Base-by-base conservation (phyloP, 2,329 filamentous ascomycete genomes). In the Hirsutella rhossiliensis region DNA sequence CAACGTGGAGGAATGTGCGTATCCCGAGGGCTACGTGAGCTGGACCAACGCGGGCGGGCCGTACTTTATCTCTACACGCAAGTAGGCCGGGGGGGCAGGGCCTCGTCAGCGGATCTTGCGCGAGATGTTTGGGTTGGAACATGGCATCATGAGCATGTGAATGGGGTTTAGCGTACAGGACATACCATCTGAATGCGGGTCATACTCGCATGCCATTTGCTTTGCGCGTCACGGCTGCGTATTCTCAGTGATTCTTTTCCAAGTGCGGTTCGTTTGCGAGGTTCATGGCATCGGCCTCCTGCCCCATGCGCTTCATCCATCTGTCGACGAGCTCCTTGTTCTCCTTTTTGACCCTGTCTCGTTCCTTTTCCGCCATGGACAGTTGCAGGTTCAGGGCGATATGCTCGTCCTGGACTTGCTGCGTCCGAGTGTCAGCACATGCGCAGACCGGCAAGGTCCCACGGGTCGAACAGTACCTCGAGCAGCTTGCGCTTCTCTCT, bases 331-430 rank as follows among this genome's bases (percentile, higher is more conserved):
- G 71, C 52, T 95, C 85, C 57, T 86, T 81, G 58, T 97, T 97
- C 61, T 97, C 92, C 47, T 72, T 74, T 58, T 80, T 77, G 49
- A 94, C 68, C 62, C 79, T 81, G 58, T 82, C 79, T 27, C 76
- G 72, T 56, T 80, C 78, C 59, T 89, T 77, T 60, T 94, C 88
- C 3, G 83, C 81, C 69, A 96, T 78, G 53, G 92, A 88, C 38
- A 96, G 72, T 62, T 97, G 85, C 51, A 97, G 71, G 52, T 89
- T 89, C 40, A 96, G 66, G 1, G 87, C 82, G 42, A 94, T 81
- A 63, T 95, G 82, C 62, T 98, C 92, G 63, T 96, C 89, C 65
- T 97, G 90, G 43, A 95, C 82, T 56, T 90, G 77, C 75, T 83
- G 54, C 12, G 23, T 27, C 27, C 6, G 40, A 6, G 34, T 17